These are phyloP conservation scores for Pyrrhoderma lamaoense DNA, from an alignment of 1,284 basidiomycete species.

Conservation along the genomic window DNA sequence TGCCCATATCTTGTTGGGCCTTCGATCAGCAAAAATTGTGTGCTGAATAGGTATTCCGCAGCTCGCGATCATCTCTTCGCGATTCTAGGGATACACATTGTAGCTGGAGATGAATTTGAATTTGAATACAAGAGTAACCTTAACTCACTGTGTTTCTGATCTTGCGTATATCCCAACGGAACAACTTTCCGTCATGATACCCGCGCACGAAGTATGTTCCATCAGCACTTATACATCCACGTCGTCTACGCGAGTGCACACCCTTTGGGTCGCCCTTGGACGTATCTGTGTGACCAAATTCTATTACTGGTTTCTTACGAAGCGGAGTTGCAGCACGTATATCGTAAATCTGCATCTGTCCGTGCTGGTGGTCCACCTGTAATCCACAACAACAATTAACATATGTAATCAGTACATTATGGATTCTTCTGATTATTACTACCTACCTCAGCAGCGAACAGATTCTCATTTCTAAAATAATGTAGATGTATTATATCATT, in stretches of 20 bases:
- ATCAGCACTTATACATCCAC: no score
- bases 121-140: neutral
- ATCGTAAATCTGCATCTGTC: constrained; percentile 43
- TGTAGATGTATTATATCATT: constrained; percentile 41
- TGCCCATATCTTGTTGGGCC: no score
- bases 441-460: constrained; percentile 41
- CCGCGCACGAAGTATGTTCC: constrained; percentile 38
- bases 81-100: no score
- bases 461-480: constrained; percentile 32
- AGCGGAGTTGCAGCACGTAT: no score
- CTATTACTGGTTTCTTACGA: constrained; percentile 34
- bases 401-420: no score
- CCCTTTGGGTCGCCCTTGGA: constrained; percentile 25
- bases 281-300: constrained; percentile 35
- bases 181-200: constrained; percentile 37
- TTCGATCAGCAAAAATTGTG: constrained; percentile 29
- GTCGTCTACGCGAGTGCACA: constrained; percentile 9
- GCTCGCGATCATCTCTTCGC: constrained; percentile 23
- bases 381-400: neutral
- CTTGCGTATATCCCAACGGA: constrained; percentile 36
- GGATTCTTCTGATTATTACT: constrained; percentile 20
- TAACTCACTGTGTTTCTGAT: constrained; percentile 28
- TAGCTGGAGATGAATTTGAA: no score
- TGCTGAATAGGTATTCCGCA: constrained; percentile 35
- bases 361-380: constrained; percentile 42